Conservation (phyloP, 1,284 basidiomycete species). For the Pseudozyma flocculosa region DNA sequence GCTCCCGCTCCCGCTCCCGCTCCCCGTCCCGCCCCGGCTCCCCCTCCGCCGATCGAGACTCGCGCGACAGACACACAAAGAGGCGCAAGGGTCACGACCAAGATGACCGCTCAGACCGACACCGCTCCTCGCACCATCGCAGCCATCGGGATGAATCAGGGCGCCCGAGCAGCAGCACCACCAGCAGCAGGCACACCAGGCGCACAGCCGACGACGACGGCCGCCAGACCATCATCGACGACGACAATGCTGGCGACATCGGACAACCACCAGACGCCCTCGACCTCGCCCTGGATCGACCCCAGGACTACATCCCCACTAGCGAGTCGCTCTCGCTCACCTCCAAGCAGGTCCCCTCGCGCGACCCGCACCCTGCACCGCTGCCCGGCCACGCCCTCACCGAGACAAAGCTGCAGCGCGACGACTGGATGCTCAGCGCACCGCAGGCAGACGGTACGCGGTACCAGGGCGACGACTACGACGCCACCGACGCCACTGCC, state of each 20-base stretch:
- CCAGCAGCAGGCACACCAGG: no score
- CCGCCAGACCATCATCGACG: constrained; percentile 51
- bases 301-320: constrained; percentile 75
- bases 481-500: constrained; percentile 2
- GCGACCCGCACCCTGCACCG: constrained; percentile 61
- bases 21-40: neutral
- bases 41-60: neutral
- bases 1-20: neutral
- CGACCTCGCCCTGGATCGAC: constrained; percentile 61
- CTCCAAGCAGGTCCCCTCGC: constrained; percentile 63
- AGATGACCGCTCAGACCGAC: constrained; percentile 9
- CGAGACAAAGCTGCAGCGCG: constrained; percentile 66
- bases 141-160: constrained; percentile 74
- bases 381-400: constrained; percentile 62
- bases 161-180: constrained; percentile 61
- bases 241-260: constrained; percentile 1
- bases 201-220: constrained; percentile 66
- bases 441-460: constrained; percentile 25
- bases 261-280: constrained; percentile 2
- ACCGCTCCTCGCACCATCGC: constrained; percentile 14
- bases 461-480: no score
- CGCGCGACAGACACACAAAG: constrained; percentile 59
- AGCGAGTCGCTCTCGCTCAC: constrained; percentile 71
- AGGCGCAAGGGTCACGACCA: constrained; percentile 19
- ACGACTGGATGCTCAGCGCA: constrained; percentile 85